Conservation (phyloP, 2,329 filamentous ascomycete genomes). For the Fulvia fulva region DNA sequence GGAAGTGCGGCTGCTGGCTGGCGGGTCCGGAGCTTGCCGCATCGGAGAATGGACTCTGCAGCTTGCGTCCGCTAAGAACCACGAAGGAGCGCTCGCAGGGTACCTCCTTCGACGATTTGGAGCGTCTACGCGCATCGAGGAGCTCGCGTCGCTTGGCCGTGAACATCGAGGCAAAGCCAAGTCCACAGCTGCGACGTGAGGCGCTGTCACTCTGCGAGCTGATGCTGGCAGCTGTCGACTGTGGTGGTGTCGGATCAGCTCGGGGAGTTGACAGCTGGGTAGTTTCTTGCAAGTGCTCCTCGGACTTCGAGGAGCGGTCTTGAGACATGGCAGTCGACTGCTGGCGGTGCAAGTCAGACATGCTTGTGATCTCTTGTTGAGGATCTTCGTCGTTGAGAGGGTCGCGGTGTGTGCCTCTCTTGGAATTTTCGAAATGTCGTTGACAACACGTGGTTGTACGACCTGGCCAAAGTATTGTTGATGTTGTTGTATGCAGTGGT, state of each 20-base stretch:
- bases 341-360: background rate
- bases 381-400: background rate
- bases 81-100: background rate
- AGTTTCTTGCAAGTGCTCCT: background rate
- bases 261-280: background rate
- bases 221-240: background rate
- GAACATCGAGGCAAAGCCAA: background rate
- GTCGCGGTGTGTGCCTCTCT: background rate
- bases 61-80: background rate
- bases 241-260: background rate
- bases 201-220: background rate
- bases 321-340: background rate
- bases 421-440: background rate
- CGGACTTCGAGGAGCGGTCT: background rate
- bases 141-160: background rate
- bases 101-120: background rate
- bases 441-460: background rate
- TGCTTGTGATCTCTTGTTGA: background rate
- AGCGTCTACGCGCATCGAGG: background rate
- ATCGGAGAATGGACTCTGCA: background rate
- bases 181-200: background rate
- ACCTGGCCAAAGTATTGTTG: background rate
- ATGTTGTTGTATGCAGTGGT: background rate
- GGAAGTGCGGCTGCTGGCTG: background rate
- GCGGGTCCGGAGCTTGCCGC: background rate